Evolutionary conservation across 2,329 filamentous ascomycete species (phyloP), one percentile per base, ranked within the genome.

Genomic region (Sporothrix brasiliensis): DNA sequence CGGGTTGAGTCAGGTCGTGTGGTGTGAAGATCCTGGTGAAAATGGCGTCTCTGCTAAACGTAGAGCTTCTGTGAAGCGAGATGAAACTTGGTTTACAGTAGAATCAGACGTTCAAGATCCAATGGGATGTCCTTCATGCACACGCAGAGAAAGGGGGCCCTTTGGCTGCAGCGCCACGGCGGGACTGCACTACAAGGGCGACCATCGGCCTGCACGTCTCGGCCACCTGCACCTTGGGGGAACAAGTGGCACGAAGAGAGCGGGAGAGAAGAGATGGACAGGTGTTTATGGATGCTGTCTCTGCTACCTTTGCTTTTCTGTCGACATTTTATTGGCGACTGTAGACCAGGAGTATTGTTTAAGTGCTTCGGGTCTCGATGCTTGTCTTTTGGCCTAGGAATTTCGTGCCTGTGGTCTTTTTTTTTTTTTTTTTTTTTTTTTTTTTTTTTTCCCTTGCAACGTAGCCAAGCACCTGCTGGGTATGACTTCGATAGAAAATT

Each of bases 191-290:
- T 66, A 71, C 69, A 16, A 58, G 21, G 11, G 19, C 19, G 10
- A 30, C 34, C 39, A 47, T 54, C 44, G 58, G 14, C 44, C 70
- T 72, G 68, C 68, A 72, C 68, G 70, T 71, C 70, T 71, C 70
- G 70, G 70, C 61, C 52, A 56, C 21, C 60, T 66, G 70, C 60
- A 53, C 44, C 5, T 14, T 63, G 58, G 39, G 47, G 39, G 58
- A 10, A 9, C 9, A 5, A 27, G n/a, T 21, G 21, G 58, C 27
- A 50, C 47, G 44, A 16, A 27, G 24, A 21, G 14, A n/a, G 27
- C 16, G 24, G 24, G 24, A 34, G 24, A 14, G 54, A 14, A 3
- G 24, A 34, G 16, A 27, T 34, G 9, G 39, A 27, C 16, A n/a
- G 27, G 4, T 1, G 41, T 13, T 34, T 5, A 13, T 16, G n/a